Evolutionary conservation across 1,284 basidiomycete genomes (phyloP).

Genomic region (Volvariella surrecta): DNA sequence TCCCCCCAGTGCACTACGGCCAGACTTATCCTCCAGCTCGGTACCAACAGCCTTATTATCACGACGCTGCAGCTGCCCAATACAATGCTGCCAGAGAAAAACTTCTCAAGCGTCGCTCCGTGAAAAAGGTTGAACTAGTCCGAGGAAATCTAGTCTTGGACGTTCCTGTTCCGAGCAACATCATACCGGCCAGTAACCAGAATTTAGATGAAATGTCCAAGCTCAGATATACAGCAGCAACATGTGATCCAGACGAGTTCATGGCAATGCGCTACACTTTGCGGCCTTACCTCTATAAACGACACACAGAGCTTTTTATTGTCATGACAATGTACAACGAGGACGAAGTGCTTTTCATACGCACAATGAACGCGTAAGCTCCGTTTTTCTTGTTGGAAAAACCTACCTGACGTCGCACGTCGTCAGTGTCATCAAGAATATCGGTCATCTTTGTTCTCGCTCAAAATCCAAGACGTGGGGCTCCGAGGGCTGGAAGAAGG

Average conservation of each 20-base stretch:
- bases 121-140: conserved; percentile 75
- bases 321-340: conserved; percentile 98
- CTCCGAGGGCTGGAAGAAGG: conserved; percentile 89
- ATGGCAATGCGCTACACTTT: conserved; percentile 72
- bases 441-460: conserved; percentile 78
- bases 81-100: conserved; percentile 67
- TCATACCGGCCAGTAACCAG: conserved; percentile 58
- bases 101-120: conserved; percentile 69
- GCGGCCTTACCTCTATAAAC: conserved; percentile 76
- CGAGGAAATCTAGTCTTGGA: conserved; percentile 82
- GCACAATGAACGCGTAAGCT: conserved; percentile 81
- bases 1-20: conserved; percentile 42
- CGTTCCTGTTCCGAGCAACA: conserved; percentile 69
- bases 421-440: conserved; percentile 79
- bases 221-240: conserved; percentile 88
- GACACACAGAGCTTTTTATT: conserved; percentile 90
- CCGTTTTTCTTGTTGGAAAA: conserved; percentile 1
- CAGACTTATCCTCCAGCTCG: conserved; percentile 50
- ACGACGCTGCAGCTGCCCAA: conserved; percentile 42
- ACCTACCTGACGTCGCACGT: conserved; percentile 11
- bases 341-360: conserved; percentile 78
- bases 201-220: conserved; percentile 74
- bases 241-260: conserved; percentile 90
- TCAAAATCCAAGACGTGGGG: conserved; percentile 90
- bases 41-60: conserved; percentile 30